Evolutionary conservation across 805 yeast genomes (phyloP), one percentile per base, ranked within the genome.

Genomic region (Zygosaccharomyces siamensis): DNA sequence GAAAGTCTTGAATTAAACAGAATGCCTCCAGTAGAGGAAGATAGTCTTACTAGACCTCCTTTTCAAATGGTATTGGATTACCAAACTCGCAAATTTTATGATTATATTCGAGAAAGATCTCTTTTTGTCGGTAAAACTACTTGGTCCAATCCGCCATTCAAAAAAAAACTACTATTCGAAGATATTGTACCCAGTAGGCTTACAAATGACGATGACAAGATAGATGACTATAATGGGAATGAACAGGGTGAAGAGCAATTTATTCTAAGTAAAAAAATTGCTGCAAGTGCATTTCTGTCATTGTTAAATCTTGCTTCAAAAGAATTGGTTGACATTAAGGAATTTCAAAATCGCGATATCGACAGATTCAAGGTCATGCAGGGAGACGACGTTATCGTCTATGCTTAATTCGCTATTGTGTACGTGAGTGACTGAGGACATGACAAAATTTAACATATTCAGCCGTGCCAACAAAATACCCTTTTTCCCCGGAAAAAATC

Each of bases 281-380:
- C 67, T 5, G 64, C 67, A 12, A 63, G 59, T 26, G 69, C 68
- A 0, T 66, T 66, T 38, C 46, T 66, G 16, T 59, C 67, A 3
- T 24, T 66, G 18, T 47, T 66, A 16, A 61, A 57, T 32, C 50
- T 66, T 14, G 66, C 68, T 2, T 54, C 66, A 2, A 59, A 55
- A 41, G 58, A 55, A 20, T 16, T 51, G 33, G 33, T 47, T 23
- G 45, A 31, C 20, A 48, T 51, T 16, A 45, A 39, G 43, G 54
- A 43, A 26, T 50, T 40, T 33, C 39, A 43, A 7, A 43, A 41
- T n/a, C 35, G 37, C 8, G 33, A 47, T 12, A 40, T 21, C 36
- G 27, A 21, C 4, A 16, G 20, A 7, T 51, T 44, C 24, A 36
- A 38, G n/a, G 14, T 51, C n/a, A 39, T 57, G 48, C 46, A 49